Evolutionary conservation across 1,284 basidiomycete species (phyloP).

Genomic region (Boletellus deceptivus): DNA sequence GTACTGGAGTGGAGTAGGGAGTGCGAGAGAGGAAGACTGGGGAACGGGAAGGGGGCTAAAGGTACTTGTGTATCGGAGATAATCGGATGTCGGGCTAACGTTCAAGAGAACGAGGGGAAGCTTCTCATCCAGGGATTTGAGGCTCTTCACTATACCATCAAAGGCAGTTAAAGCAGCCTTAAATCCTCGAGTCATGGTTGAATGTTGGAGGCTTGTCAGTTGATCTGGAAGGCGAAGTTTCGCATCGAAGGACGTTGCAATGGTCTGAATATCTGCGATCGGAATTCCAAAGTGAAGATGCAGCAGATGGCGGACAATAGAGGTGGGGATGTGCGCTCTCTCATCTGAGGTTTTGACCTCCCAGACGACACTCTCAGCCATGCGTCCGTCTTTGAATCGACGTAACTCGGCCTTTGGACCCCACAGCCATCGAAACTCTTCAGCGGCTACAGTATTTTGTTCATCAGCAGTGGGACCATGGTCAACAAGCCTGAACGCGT

Average conservation of each 20-base stretch:
- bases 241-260: slow-evolving; percentile 65
- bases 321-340: slow-evolving; percentile 73
- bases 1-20: slow-evolving; percentile 62
- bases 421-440: slow-evolving; percentile 85
- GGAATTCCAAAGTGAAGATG: slow-evolving; percentile 70
- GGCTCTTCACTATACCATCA: slow-evolving; percentile 72
- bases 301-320: slow-evolving; percentile 77
- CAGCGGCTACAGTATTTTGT: slow-evolving; percentile 47
- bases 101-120: slow-evolving; percentile 82
- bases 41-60: slow-evolving; percentile 68
- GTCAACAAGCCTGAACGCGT: slow-evolving; percentile 83
- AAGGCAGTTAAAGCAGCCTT: slow-evolving; percentile 79
- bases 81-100: slow-evolving; percentile 71
- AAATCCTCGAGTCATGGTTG: slow-evolving; percentile 62
- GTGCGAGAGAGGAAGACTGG: slow-evolving; percentile 42
- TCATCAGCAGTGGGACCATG: slow-evolving; percentile 81
- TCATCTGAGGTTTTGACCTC: slow-evolving; percentile 73
- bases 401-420: slow-evolving; percentile 89
- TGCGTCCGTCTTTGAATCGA: slow-evolving; percentile 96
- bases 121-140: slow-evolving; percentile 77
- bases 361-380: slow-evolving; percentile 95
- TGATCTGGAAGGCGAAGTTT: slow-evolving; percentile 66
- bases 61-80: slow-evolving; percentile 80
- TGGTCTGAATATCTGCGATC: slow-evolving; percentile 49
- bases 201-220: slow-evolving; percentile 46